phyloP scores from a whole-genome alignment of 352 stramenopile genomes.

The Phytophthora meadii region DNA sequence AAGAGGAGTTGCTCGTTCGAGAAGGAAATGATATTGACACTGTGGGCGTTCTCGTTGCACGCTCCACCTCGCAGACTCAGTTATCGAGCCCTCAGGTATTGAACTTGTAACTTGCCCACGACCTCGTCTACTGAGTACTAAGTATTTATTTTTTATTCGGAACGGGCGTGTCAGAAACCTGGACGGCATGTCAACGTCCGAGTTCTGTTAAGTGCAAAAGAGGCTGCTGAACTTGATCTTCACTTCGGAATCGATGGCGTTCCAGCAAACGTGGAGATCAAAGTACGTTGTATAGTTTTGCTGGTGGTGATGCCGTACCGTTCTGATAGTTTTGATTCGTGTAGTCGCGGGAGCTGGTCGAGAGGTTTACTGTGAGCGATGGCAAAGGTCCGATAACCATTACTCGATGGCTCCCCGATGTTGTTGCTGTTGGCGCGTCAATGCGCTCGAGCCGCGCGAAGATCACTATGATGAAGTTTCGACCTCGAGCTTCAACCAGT shows the following conservation, averaged over 20 bases:
- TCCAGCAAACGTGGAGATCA: slow-evolving; percentile 61
- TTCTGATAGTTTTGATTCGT: not conserved
- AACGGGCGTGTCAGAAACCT: slow-evolving; percentile 19
- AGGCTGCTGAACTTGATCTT: slow-evolving; percentile 65
- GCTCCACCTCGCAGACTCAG: slow-evolving; percentile 29
- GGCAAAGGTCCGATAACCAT: slow-evolving; percentile 48
- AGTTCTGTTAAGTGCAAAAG: slow-evolving; percentile 68
- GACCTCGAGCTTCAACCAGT: slow-evolving; percentile 27
- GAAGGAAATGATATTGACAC: slow-evolving; percentile 33
- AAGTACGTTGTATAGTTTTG: slow-evolving; percentile 39
- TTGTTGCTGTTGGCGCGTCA: slow-evolving; percentile 62
- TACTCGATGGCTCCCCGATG: slow-evolving; percentile 52
- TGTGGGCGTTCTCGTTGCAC: slow-evolving; percentile 22
- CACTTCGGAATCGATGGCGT: slow-evolving; percentile 74
- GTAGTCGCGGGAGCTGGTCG: slow-evolving; percentile 62
- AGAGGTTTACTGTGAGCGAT: slow-evolving; percentile 45
- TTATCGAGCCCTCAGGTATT: slow-evolving; percentile 27
- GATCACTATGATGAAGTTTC: slow-evolving; percentile 65
- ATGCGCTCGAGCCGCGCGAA: slow-evolving; percentile 59
- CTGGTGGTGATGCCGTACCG: not conserved
- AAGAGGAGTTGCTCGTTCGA: slow-evolving; percentile 54
- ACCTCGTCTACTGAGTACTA: no score
- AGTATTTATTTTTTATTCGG: not conserved
- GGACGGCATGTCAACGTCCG: slow-evolving; percentile 39
- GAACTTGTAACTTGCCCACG: no score